A percentile compares a stretch with the other conserved stretches of the same genome.
Conservation (phyloP, 2,329 filamentous ascomycete genomes). For the Beauveria scarabaeidicola region DNA sequence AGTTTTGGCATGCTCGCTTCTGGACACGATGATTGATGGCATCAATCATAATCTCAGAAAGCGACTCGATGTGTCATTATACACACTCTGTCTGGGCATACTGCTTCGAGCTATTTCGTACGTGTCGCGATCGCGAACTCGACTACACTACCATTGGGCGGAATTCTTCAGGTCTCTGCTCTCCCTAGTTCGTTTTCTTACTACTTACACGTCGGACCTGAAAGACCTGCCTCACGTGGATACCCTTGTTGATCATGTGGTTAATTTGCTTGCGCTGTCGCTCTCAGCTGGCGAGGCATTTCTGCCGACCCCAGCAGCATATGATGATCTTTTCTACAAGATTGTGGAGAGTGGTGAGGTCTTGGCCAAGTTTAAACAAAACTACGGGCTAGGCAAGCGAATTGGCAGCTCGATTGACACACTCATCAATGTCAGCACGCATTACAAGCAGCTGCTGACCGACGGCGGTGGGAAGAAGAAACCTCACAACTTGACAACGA, state of each 20-base stretch:
- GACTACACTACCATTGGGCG: slow-evolving; percentile 86
- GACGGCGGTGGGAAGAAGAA: slow-evolving; percentile 39
- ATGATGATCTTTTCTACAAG: slow-evolving; percentile 98
- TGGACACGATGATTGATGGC: slow-evolving; percentile 83
- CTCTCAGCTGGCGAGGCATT: slow-evolving; percentile 85
- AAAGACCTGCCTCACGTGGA: slow-evolving; percentile 60
- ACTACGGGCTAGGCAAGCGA: slow-evolving; percentile 54
- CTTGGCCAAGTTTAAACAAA: slow-evolving; percentile 71
- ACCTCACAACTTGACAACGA: slow-evolving; percentile 66
- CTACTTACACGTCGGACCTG: slow-evolving; percentile 74
- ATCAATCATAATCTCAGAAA: slow-evolving; percentile 90
- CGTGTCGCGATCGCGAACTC: slow-evolving; percentile 71
- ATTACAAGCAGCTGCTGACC: slow-evolving; percentile 78
- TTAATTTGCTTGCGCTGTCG: slow-evolving; percentile 75
- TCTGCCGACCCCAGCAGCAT: slow-evolving; percentile 74
- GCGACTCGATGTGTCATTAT: slow-evolving; percentile 75
- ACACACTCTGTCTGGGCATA: slow-evolving; percentile 73
- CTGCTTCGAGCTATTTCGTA: slow-evolving; percentile 76
- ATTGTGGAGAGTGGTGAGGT: slow-evolving; percentile 85
- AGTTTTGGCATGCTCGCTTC: slow-evolving; percentile 62
- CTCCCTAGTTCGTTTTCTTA: slow-evolving; percentile 81
- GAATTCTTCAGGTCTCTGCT: slow-evolving; percentile 88
- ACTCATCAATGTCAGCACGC: slow-evolving; percentile 69
- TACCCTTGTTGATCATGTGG: slow-evolving; percentile 65
- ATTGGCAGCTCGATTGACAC: slow-evolving; percentile 70